Conservation (phyloP, 163 green algal species). For the Chlamydomonas reinhardtii region DNA sequence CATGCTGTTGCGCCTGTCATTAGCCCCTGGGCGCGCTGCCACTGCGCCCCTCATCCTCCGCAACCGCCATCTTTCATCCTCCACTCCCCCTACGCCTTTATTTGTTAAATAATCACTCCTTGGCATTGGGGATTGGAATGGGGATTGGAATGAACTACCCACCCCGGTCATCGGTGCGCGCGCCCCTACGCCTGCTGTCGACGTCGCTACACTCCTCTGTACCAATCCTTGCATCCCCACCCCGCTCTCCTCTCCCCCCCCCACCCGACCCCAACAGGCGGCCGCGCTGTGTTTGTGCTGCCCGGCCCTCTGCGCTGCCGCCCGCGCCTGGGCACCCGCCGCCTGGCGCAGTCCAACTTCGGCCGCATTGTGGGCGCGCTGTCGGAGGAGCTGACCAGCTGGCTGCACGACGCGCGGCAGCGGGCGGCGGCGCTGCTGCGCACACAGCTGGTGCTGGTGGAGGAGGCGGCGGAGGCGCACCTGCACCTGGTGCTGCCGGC, state of each 20-base stretch:
- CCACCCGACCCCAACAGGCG: background rate
- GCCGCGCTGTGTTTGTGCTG: conserved; percentile 46
- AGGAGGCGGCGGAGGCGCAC: conserved; percentile 63
- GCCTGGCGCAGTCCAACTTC: conserved; percentile 68
- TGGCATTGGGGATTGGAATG: no score
- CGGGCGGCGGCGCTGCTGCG: conserved; percentile 67
- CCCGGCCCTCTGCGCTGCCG: conserved; percentile 58
- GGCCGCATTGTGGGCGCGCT: conserved; percentile 54
- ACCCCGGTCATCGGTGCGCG: no score
- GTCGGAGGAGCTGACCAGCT: conserved; percentile 64
- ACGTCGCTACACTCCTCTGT: no score
- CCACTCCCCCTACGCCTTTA: no score
- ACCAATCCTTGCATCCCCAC: no score
- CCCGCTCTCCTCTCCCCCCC: background rate
- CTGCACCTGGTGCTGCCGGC: conserved; percentile 63
- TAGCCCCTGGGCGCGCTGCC: no score
- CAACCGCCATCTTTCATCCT: no score
- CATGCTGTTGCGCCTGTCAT: no score
- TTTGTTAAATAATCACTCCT: no score
- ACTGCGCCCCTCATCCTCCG: no score
- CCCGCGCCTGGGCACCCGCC: conserved; percentile 58
- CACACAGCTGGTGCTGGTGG: conserved; percentile 66
- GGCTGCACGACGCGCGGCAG: conserved; percentile 58
- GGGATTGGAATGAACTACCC: no score
- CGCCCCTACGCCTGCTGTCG: no score